These are phyloP conservation scores for Lotmaria passim DNA, from an alignment of 208 protist species.

Conservation along the genomic window DNA sequence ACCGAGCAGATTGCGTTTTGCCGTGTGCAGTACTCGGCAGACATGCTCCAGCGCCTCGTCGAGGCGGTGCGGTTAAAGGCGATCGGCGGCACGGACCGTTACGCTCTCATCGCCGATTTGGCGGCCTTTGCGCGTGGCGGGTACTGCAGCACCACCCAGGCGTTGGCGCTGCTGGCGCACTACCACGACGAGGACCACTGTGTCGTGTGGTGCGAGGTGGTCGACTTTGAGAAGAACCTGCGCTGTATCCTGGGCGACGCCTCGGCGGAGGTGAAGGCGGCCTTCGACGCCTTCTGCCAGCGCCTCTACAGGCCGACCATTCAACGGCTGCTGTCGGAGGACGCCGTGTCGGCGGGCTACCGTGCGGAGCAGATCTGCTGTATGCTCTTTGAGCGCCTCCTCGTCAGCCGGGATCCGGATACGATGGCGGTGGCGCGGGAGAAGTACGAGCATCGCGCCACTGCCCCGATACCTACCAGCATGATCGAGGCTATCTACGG, in stretches of 20 bases:
- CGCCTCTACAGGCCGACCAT: constrained; percentile 58
- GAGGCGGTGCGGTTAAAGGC: constrained; percentile 42
- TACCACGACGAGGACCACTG: constrained; percentile 37
- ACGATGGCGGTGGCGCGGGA: constrained; percentile 40
- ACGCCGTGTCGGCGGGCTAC: constrained; percentile 35
- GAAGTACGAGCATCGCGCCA: constrained; percentile 47
- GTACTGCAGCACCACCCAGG: constrained; percentile 46
- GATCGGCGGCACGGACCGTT: constrained; percentile 65
- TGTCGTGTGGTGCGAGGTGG: constrained; percentile 49
- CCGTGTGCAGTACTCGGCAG: constrained; percentile 69
- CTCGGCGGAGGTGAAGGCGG: constrained; percentile 33
- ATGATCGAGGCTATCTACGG: constrained; percentile 50
- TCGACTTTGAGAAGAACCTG: constrained; percentile 54
- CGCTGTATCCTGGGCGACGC: constrained; percentile 40
- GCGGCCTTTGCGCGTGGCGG: constrained; percentile 73
- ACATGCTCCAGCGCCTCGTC: constrained; percentile 50
- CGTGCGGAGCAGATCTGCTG: constrained; percentile 44
- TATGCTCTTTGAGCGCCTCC: constrained; percentile 55
- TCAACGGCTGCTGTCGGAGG: constrained; percentile 40
- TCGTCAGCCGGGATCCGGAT: constrained; percentile 35
- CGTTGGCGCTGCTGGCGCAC: constrained; percentile 47
- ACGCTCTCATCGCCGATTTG: constrained; percentile 71
- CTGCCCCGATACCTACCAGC: constrained; percentile 53
- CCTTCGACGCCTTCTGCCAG: constrained; percentile 57
- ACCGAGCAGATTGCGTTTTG: constrained; percentile 76